Evolutionary conservation across 2,329 filamentous ascomycete species (phyloP).

Genomic region (Clonostachys rosea): DNA sequence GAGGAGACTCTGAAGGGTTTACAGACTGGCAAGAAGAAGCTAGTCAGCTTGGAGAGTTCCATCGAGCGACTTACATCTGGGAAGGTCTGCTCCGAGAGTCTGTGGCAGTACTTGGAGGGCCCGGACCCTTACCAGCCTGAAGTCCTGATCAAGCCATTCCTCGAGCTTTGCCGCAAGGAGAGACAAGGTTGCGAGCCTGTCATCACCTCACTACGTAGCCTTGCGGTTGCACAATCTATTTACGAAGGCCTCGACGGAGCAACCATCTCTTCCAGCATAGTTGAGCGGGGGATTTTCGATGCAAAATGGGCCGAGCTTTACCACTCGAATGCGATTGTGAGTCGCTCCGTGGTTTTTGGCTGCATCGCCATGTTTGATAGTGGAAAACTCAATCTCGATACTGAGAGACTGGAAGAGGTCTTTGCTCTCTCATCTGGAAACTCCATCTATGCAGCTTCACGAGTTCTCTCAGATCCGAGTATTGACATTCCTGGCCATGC

Average conservation of each 20-base stretch:
- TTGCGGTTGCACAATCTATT: background rate
- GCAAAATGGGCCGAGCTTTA: background rate
- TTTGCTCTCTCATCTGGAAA: background rate
- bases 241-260: background rate
- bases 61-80: background rate
- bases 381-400: background rate
- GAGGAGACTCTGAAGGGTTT: background rate
- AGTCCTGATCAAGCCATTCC: background rate
- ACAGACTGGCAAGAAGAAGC: background rate
- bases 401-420: background rate
- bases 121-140: background rate
- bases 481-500: background rate
- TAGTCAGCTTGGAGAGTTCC: background rate
- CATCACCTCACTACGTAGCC: background rate
- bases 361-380: slow-evolving; percentile 1
- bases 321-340: background rate
- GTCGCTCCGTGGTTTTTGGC: background rate
- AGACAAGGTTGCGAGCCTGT: background rate
- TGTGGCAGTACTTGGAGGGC: background rate
- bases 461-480: background rate
- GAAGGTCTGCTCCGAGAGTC: background rate
- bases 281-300: background rate
- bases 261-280: background rate
- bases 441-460: background rate
- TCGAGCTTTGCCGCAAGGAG: background rate